A percentile compares a stretch with the other conserved stretches of the same genome.
Conservation (phyloP, 1,284 basidiomycete species). For the Ceratobasidium sp. region DNA sequence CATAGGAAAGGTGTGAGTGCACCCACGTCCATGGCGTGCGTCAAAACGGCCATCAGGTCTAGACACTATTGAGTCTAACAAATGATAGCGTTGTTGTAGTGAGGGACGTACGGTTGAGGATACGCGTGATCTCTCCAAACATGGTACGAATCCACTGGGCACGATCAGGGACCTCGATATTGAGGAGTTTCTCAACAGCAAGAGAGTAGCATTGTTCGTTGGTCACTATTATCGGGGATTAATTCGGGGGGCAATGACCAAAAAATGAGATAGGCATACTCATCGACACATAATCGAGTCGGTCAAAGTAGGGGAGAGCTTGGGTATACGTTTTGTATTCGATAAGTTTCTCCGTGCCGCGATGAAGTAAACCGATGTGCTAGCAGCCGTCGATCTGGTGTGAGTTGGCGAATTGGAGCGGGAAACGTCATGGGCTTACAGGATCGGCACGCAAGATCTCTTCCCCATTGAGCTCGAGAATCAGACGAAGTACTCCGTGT, state of each 20-base stretch:
- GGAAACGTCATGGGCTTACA: conserved; percentile 55
- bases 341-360: conserved; percentile 98
- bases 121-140: conserved; percentile 96
- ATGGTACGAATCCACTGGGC: conserved; percentile 99
- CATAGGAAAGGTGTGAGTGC: conserved; percentile 98
- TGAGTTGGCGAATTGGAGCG: conserved; percentile 26
- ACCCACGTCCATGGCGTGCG: conserved; percentile 96
- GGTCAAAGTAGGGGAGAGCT: conserved; percentile 99
- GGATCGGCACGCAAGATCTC: conserved; percentile 91
- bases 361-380: conserved; percentile 96
- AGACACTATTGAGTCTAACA: conserved; percentile 6
- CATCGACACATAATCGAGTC: conserved; percentile 99
- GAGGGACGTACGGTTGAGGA: conserved; percentile 81
- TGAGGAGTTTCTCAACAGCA: conserved; percentile 97
- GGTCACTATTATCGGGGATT: conserved; percentile 68
- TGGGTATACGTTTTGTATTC: conserved; percentile 99
- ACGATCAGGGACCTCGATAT: conserved; percentile 98
- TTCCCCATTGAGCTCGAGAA: conserved; percentile 97
- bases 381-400: conserved; percentile 50
- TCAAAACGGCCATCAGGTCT: conserved; percentile 97
- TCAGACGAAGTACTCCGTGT: conserved; percentile 97
- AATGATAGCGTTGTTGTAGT: conserved; percentile 9
- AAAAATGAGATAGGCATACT: conserved; percentile 61
- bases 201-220: conserved; percentile 97
- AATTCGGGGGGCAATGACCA: neutral